A percentile compares a stretch with the other conserved stretches of the same genome.
Evolutionary conservation across 345 rosid species (phyloP).

Genomic region (Acer yangbiense): DNA sequence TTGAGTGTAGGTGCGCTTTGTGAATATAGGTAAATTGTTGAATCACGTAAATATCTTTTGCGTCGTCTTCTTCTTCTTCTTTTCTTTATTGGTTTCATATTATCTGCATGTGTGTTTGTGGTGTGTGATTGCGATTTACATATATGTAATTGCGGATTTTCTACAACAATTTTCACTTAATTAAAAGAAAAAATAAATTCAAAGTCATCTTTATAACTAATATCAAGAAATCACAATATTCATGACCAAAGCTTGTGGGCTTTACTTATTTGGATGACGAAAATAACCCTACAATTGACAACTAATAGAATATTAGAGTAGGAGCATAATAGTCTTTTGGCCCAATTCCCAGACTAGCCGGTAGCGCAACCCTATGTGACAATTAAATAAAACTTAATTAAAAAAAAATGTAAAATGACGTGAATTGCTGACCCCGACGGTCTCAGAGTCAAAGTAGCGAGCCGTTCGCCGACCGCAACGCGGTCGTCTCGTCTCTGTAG

Average conservation of each 20-base stretch:
- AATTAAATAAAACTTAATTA: neutral
- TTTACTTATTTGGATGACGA: neutral
- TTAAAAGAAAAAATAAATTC: no score
- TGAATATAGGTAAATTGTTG: no score
- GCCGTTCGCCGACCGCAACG: conserved; percentile 82
- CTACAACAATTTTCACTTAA: no score
- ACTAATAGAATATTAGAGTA: neutral
- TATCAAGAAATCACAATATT: neutral
- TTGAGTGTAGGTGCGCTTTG: no score
- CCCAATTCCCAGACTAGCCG: neutral
- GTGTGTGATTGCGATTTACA: no score
- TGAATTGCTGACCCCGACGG: conserved; percentile 44
- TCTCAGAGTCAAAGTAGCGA: conserved; percentile 62
- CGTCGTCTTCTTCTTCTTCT: no score
- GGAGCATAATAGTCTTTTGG: neutral
- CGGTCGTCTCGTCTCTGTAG: conserved; percentile 65
- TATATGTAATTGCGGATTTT: no score
- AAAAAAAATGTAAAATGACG: conserved; percentile 25
- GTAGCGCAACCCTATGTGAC: neutral
- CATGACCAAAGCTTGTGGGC: no score
- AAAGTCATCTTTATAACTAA: neutral
- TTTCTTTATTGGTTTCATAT: no score
- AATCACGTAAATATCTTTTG: no score
- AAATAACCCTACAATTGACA: neutral
- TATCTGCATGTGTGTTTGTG: no score